Conservation (phyloP, 1,139 yeast genomes). For the Yamadazyma dendronema region DNA sequence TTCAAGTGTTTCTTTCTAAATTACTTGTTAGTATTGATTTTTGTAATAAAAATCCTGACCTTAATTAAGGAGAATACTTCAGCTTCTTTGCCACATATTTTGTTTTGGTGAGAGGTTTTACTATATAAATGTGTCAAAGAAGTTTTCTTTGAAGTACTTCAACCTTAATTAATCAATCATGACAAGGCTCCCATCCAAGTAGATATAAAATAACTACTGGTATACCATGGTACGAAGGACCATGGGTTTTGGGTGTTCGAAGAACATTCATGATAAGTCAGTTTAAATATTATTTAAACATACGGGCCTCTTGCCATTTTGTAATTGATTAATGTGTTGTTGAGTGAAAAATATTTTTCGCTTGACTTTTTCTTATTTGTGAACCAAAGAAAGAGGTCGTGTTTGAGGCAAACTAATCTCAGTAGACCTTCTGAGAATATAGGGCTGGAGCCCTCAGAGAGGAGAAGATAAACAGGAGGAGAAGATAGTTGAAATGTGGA, state of each 20-base stretch:
- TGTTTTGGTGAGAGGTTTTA: no score
- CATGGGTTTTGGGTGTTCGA: constrained; percentile 9
- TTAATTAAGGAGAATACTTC: constrained; percentile 4
- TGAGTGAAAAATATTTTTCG: constrained; percentile 2
- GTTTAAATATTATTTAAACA: constrained; percentile 31
- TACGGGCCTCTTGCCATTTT: constrained; percentile 97
- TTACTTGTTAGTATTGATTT: constrained; percentile 4
- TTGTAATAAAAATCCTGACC: not conserved
- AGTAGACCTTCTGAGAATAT: not conserved
- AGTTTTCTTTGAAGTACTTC: constrained; percentile 1
- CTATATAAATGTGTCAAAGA: no score
- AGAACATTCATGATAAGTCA: constrained; percentile 4
- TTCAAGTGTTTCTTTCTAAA: constrained; percentile 37
- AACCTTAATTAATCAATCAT: constrained; percentile 20
- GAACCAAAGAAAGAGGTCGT: no score
- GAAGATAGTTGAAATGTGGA: not conserved
- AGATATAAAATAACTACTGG: constrained; percentile 5
- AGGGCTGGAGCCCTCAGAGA: constrained; percentile 4
- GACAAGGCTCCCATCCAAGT: constrained; percentile 29
- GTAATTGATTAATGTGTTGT: constrained; percentile 8
- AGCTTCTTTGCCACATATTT: constrained; percentile 1
- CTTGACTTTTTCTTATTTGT: no score
- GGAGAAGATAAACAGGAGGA: constrained; percentile 1
- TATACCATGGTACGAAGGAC: constrained; percentile 9
- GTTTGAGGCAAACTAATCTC: no score